Conservation (phyloP, 2,329 filamentous ascomycete species). For the Phialophora verrucosa region DNA sequence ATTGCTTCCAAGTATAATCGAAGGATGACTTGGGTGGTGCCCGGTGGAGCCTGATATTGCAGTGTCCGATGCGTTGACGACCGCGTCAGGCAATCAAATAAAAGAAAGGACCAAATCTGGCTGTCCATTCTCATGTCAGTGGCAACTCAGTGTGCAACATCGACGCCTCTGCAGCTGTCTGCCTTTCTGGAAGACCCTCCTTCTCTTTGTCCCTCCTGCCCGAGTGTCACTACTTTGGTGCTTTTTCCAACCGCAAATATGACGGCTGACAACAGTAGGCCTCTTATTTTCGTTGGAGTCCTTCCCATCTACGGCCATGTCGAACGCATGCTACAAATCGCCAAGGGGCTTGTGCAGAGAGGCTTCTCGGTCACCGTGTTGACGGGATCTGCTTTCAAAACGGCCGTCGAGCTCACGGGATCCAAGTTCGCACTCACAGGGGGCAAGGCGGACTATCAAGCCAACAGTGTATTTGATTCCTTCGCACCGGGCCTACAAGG, state of each 20-base stretch:
- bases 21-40: not conserved
- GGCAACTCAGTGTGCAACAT: not conserved
- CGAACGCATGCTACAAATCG: constrained; percentile 2
- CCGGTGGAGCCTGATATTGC: not conserved
- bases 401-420: constrained; percentile 1
- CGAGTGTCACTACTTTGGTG: not conserved
- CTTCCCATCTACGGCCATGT: constrained; percentile 8
- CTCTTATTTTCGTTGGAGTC: constrained; percentile 4
- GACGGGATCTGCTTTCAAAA: constrained; percentile 6
- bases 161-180: not conserved
- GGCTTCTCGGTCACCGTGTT: not conserved
- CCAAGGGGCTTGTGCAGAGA: not conserved
- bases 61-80: not conserved
- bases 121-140: not conserved
- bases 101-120: not conserved
- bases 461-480: constrained; percentile 3
- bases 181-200: not conserved
- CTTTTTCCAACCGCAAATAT: not conserved
- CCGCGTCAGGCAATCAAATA: not conserved
- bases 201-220: not conserved
- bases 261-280: not conserved
- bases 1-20: not conserved
- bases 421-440: constrained; percentile 1
- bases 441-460: constrained; percentile 3
- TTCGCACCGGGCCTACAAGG: constrained; percentile 4